These are phyloP conservation scores for Trichoderma parareesei DNA, from an alignment of 495 filamentous ascomycete genomes.

Conservation along the genomic window DNA sequence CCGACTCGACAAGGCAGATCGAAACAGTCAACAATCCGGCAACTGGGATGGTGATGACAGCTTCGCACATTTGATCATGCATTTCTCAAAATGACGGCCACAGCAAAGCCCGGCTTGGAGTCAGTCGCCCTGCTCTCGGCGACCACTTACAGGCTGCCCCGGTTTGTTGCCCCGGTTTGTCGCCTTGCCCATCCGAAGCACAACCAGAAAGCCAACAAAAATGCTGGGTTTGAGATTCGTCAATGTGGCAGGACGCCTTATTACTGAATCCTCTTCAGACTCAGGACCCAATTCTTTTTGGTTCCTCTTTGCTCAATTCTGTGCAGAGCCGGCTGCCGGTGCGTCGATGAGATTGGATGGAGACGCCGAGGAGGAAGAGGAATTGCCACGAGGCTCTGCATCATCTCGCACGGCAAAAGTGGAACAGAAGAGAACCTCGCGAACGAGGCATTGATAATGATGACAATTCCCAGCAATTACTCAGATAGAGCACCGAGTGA, in stretches of 20 bases:
- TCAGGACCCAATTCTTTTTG: background rate
- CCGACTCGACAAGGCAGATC: too few relatives aligned
- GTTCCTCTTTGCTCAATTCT: background rate
- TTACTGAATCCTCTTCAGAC: background rate
- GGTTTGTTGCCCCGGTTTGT: background rate
- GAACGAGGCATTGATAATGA: background rate
- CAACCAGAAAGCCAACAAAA: too few relatives aligned
- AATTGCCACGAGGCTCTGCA: slow-evolving; percentile 1
- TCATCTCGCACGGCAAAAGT: background rate
- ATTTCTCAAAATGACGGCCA: too few relatives aligned
- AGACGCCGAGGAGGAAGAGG: slow-evolving; percentile 3
- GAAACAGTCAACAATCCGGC: too few relatives aligned
- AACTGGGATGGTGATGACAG: too few relatives aligned
- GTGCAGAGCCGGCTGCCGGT: background rate
- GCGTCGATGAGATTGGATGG: slow-evolving; percentile 6
- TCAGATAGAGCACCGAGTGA: too few relatives aligned
- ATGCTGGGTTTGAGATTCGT: too few relatives aligned
- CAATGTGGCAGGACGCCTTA: too few relatives aligned
- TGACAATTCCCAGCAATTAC: background rate
- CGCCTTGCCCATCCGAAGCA: background rate
- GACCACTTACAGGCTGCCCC: background rate
- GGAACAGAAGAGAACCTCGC: background rate
- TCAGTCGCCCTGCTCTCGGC: too few relatives aligned
- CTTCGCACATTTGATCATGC: too few relatives aligned
- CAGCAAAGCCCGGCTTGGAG: too few relatives aligned